Evolutionary conservation across 2,329 filamentous ascomycete species (phyloP).

Genomic region (Pezicula radicicola): DNA sequence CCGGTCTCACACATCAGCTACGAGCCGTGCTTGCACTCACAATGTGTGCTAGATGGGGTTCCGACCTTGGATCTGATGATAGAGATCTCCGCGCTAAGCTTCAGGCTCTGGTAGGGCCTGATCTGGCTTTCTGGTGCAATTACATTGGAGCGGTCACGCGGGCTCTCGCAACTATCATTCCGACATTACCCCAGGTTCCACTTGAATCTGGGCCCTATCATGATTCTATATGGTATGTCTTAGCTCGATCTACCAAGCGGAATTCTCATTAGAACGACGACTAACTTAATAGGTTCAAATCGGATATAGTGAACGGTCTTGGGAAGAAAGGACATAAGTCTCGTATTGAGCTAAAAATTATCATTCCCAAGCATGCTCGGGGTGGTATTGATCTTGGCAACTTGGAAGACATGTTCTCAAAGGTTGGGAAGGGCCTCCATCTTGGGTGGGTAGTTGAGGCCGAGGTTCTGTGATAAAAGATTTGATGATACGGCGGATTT

Average conservation of each 20-base stretch:
- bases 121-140: slow-evolving; percentile 27
- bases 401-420: slow-evolving; percentile 37
- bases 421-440: slow-evolving; percentile 52
- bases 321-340: slow-evolving; percentile 21
- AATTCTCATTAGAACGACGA: neutral
- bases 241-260: neutral
- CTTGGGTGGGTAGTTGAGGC: slow-evolving; percentile 31
- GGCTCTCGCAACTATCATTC: slow-evolving; percentile 14
- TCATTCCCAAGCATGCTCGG: slow-evolving; percentile 17
- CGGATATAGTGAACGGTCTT: slow-evolving; percentile 2
- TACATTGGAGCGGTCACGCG: slow-evolving; percentile 23
- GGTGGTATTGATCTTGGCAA: slow-evolving; percentile 18
- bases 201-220: neutral
- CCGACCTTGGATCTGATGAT: slow-evolving; percentile 50
- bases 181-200: slow-evolving; percentile 9
- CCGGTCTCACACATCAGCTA: slow-evolving; percentile 71
- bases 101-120: slow-evolving; percentile 19
- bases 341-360: slow-evolving; percentile 35
- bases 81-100: slow-evolving; percentile 17
- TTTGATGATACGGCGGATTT: too few species aligned
- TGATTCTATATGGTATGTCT: neutral
- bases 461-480: slow-evolving; percentile 8
- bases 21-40: slow-evolving; percentile 70
- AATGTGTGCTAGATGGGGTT: slow-evolving; percentile 72
- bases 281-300: slow-evolving; percentile 1